Percentiles rank a stretch among this genome's conserved stretches.
Evolutionary conservation across 2,329 filamentous ascomycete species (phyloP).

Genomic region (Colletotrichum sp.): DNA sequence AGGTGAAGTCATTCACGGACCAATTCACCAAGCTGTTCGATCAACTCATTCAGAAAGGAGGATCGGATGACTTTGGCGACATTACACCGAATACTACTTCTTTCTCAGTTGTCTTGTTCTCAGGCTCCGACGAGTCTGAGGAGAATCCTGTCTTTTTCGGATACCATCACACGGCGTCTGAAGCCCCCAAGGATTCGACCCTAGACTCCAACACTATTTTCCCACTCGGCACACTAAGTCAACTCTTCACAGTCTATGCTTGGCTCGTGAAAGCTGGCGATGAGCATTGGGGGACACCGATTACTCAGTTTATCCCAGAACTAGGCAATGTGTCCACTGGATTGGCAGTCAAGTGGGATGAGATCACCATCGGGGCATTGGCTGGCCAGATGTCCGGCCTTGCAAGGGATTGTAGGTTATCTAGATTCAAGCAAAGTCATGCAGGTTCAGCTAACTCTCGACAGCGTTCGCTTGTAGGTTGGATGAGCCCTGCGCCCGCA

Average conservation of each 20-base stretch:
- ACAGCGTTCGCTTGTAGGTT: conserved; percentile 20
- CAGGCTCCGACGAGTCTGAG: background rate
- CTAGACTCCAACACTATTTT: conserved; percentile 29
- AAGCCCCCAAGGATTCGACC: background rate
- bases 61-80: conserved; percentile 25
- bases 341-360: conserved; percentile 22
- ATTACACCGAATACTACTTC: conserved; percentile 30
- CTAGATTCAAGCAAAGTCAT: background rate
- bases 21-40: conserved; percentile 25
- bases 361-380: conserved; percentile 26
- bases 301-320: conserved; percentile 34
- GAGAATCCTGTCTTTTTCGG: conserved; percentile 24
- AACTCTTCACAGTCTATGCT: conserved; percentile 36
- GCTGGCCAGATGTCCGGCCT: conserved; percentile 28
- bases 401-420: conserved; percentile 21
- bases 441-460: background rate
- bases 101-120: conserved; percentile 30
- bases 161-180: conserved; percentile 27
- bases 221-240: conserved; percentile 32
- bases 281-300: conserved; percentile 27
- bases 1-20: conserved; percentile 9
- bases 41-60: conserved; percentile 21
- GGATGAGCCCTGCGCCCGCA: conserved; percentile 10
- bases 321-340: background rate
- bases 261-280: conserved; percentile 34